A percentile compares a stretch with the other conserved stretches of the same genome.
These are phyloP conservation scores for Fraxinus nigra DNA, from an alignment of 305 asterid species.

Conservation along the genomic window DNA sequence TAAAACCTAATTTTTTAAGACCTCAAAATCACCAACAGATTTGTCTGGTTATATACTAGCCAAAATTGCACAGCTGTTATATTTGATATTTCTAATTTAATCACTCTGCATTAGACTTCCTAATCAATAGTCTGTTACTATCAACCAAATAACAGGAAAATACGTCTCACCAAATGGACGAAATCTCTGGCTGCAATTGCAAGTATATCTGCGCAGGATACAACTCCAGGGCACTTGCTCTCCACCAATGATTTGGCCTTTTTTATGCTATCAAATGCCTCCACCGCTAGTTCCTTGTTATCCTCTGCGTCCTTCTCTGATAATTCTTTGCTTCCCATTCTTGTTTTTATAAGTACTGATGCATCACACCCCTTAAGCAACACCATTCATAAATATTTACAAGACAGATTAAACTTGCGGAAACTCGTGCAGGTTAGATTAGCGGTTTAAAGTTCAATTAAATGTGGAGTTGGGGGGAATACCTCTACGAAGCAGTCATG, in stretches of 20 bases:
- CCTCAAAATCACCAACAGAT: neutral
- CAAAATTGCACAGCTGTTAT: constrained; percentile 38
- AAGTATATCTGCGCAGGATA: constrained; percentile 92
- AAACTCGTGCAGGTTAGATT: neutral
- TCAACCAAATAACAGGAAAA: constrained; percentile 11
- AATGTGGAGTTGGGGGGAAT: neutral
- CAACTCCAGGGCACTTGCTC: constrained; percentile 87
- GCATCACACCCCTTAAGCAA: constrained; percentile 82
- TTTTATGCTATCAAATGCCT: constrained; percentile 67
- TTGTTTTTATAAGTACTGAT: constrained; percentile 61
- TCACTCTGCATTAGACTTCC: constrained; percentile 1
- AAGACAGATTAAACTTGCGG: neutral
- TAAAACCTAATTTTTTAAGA: neutral
- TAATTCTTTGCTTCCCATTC: constrained; percentile 55
- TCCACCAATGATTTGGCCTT: constrained; percentile 74
- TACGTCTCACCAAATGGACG: constrained; percentile 64
- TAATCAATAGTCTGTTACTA: neutral
- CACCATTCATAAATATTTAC: neutral
- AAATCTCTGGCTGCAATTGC: constrained; percentile 93
- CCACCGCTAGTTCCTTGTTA: constrained; percentile 66
- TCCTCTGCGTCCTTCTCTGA: constrained; percentile 86
- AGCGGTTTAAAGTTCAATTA: neutral
- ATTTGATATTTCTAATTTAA: neutral
- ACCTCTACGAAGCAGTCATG: constrained; percentile 89
- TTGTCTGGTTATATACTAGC: constrained; percentile 15